A percentile compares a stretch with the other conserved stretches of the same genome.
phyloP scores from a whole-genome alignment of 805 yeast species.

The Metschnikowia koreensis region DNA sequence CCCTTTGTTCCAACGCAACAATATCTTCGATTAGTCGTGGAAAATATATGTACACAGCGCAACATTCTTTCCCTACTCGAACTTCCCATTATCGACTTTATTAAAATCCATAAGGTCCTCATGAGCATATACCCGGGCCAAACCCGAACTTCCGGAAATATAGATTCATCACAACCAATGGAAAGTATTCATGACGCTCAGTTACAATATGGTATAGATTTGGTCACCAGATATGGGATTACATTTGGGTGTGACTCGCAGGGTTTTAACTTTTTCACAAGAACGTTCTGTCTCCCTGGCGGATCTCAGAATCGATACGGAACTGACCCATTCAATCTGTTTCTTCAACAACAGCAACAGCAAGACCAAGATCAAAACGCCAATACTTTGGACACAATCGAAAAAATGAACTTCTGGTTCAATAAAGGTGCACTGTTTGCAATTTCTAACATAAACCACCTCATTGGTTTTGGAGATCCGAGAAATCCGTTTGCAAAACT shows the following conservation, averaged over 20 bases:
- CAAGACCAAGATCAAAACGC: conserved; percentile 24
- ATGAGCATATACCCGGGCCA: conserved; percentile 44
- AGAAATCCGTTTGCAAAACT: conserved; percentile 73
- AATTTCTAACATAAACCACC: conserved; percentile 67
- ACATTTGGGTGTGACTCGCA: conserved; percentile 68
- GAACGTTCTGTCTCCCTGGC: conserved; percentile 36
- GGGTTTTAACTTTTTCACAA: conserved; percentile 59
- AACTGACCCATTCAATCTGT: conserved; percentile 20
- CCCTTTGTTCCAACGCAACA: conserved; percentile 83
- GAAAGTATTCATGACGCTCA: conserved; percentile 42
- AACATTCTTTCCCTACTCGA: conserved; percentile 58
- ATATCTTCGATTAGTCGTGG: conserved; percentile 73
- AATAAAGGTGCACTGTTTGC: conserved; percentile 77
- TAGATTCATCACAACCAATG: conserved; percentile 12
- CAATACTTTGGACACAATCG: conserved; percentile 31
- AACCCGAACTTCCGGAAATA: neutral
- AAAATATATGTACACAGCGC: conserved; percentile 68
- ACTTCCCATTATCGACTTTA: conserved; percentile 58
- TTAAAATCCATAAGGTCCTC: conserved; percentile 66
- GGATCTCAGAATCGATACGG: conserved; percentile 30
- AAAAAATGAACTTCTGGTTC: conserved; percentile 67
- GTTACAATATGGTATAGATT: conserved; percentile 53
- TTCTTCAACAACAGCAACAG: conserved; percentile 28
- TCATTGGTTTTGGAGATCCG: conserved; percentile 76
- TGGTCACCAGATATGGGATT: conserved; percentile 62